Evolutionary conservation across 257 asterid genomes (phyloP), one percentile per base, ranked within the genome.

Genomic region (Oldenlandia corymbosa): DNA sequence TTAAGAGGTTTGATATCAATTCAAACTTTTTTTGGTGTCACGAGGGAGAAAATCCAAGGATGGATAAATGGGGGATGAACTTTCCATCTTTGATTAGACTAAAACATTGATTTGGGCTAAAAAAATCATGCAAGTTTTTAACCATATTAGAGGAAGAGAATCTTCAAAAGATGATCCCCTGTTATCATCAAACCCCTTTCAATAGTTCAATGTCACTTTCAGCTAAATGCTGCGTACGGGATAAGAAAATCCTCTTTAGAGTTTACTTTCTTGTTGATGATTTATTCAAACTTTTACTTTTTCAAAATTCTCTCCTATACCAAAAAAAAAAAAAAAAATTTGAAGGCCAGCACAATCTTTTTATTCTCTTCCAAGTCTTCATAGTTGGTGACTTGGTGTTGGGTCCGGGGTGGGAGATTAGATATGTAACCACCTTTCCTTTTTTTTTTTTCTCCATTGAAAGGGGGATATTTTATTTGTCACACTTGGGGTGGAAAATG

Each of bases 201-300:
- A 62, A 62, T 34, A 20, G 46, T 62, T 47, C n/a, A 16, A n/a
- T 20, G 67, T 62, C 67, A 47, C 67, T 62, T 46, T 62, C 67
- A 46, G 47, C 28, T 34, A 57, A 57, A 2, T 34, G 30, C 62
- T 32, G 47, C 62, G 47, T 57, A 34, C 47, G 47, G 47, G 46
- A n/a, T n/a, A 57, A 8, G 27, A 5, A 45, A 61, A 61, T 39
- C 30, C 39, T n/a, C n/a, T n/a, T n/a, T 45, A 12, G 37, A 30
- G 46, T n/a, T 47, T 62, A 60, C 66, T 60, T 60, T 60, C 36
- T 36, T 24, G 10, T 36, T 60, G 52, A 60, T 42, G 8, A 60
- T 42, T 24, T 41, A 41, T n/a, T n/a, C 10, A 60, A 23, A 43
- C 39, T 14, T 54, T 54, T n/a, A 13, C 5, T 18, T 3, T 21